Evolutionary conservation across 192 early-diverging fungal species (phyloP).

Genomic region (Coemansia sp.): DNA sequence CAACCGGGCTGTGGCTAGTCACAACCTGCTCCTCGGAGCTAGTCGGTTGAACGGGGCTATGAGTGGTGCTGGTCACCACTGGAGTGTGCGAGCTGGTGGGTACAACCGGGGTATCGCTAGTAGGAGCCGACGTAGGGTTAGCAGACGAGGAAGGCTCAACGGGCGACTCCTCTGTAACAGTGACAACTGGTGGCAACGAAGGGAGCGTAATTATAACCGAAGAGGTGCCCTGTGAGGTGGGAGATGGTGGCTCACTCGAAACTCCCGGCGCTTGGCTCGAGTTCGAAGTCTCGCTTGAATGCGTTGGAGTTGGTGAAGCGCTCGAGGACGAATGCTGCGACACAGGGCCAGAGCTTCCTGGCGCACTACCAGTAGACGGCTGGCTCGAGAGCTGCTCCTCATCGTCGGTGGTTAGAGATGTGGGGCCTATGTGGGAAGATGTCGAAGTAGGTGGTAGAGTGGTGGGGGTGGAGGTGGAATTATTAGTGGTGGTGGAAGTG

Average conservation of each 20-base stretch:
- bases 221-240: neutral
- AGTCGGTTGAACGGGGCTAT: neutral
- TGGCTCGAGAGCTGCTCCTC: neutral
- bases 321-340: neutral
- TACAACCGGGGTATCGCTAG: neutral
- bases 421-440: constrained; percentile 6
- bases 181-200: neutral
- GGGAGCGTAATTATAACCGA: constrained; percentile 2
- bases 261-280: neutral
- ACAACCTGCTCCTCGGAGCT: neutral
- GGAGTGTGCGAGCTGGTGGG: neutral
- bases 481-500: constrained; percentile 8
- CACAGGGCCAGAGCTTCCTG: neutral
- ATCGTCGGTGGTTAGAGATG: neutral
- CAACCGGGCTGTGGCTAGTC: neutral
- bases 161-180: neutral
- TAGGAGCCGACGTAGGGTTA: neutral
- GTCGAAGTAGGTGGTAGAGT: constrained; percentile 4
- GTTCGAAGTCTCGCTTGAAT: neutral
- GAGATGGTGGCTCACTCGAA: neutral
- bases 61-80: neutral
- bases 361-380: neutral
- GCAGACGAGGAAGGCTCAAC: constrained; percentile 1
- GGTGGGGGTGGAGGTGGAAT: constrained; percentile 4
- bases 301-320: neutral